Evolutionary conservation across 2,329 filamentous ascomycete species (phyloP).

Genomic region (Harringtonia aguacate): DNA sequence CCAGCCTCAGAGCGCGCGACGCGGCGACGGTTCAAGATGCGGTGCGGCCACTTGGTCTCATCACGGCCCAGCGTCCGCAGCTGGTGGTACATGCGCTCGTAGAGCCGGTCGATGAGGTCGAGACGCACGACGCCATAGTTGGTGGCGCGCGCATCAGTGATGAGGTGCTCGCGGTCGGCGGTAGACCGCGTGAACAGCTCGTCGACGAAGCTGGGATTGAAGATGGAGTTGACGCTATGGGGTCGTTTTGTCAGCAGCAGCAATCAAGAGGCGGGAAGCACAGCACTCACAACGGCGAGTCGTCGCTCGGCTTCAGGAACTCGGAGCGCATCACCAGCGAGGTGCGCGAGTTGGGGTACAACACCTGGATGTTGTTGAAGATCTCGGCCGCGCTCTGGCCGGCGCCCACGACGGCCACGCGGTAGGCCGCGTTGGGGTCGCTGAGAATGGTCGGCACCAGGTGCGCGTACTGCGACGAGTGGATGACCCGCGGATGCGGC

Average conservation of each 20-base stretch:
- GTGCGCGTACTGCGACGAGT: conserved; percentile 78
- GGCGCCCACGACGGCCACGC: conserved; percentile 75
- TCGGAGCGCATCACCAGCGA: conserved; percentile 71
- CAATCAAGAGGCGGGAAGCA: not conserved
- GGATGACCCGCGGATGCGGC: conserved; percentile 63
- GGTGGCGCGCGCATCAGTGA: conserved; percentile 67
- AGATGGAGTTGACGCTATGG: conserved; percentile 95
- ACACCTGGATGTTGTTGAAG: conserved; percentile 73
- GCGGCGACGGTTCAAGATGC: conserved; percentile 60
- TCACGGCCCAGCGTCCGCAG: conserved; percentile 57
- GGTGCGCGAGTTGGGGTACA: conserved; percentile 74
- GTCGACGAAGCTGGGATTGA: conserved; percentile 80
- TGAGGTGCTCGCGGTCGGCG: conserved; percentile 45
- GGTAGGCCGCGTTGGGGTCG: conserved; percentile 47
- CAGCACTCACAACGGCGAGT: conserved; percentile 78
- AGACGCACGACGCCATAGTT: conserved; percentile 93
- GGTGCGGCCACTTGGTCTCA: conserved; percentile 68
- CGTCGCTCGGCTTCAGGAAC: conserved; percentile 81
- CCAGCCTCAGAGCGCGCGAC: conserved; percentile 50
- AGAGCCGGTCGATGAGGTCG: conserved; percentile 81
- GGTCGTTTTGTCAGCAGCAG: not conserved
- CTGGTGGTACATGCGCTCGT: conserved; percentile 81
- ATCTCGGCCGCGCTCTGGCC: conserved; percentile 95
- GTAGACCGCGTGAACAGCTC: conserved; percentile 59
- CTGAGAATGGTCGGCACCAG: conserved; percentile 48